Evolutionary conservation across 2,329 filamentous ascomycete genomes (phyloP).

Genomic region (Dactylellina leptospora): DNA sequence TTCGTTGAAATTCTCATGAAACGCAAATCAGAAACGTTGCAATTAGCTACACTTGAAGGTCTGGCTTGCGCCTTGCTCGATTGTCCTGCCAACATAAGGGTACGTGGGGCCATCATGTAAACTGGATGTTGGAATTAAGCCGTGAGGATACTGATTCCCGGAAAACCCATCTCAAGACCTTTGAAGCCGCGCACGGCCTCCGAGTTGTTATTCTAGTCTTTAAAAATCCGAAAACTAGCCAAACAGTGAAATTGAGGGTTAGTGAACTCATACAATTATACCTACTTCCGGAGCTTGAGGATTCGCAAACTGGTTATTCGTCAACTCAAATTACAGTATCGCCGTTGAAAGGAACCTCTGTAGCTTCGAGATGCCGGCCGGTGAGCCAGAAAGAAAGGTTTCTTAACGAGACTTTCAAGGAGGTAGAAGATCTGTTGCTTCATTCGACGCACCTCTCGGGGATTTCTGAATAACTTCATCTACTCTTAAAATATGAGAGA

Average conservation of each 20-base stretch:
- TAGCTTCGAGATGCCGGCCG: constrained; percentile 65
- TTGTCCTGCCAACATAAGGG: constrained; percentile 84
- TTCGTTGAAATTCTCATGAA: constrained; percentile 94
- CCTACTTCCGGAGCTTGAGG: constrained; percentile 83
- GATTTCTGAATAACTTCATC: too few relatives aligned
- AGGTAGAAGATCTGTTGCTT: too few relatives aligned
- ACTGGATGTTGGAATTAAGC: too few relatives aligned
- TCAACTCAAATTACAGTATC: constrained; percentile 56
- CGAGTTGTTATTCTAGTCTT: constrained; percentile 91
- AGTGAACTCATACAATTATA: constrained; percentile 99
- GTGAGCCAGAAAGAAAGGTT: constrained; percentile 84
- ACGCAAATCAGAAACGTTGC: constrained; percentile 88
- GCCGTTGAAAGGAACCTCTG: constrained; percentile 58
- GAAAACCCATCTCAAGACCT: constrained; percentile 66
- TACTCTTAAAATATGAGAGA: too few relatives aligned
- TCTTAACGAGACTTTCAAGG: constrained; percentile 78
- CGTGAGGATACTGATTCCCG: too few relatives aligned
- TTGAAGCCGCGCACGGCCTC: constrained; percentile 90
- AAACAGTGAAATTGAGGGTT: constrained; percentile 93
- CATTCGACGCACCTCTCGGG: too few relatives aligned
- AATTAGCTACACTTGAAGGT: constrained; percentile 86
- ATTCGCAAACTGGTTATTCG: constrained; percentile 30
- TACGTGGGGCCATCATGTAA: constrained; percentile 6
- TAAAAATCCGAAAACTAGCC: constrained; percentile 83
- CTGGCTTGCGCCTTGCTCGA: constrained; percentile 89